Evolutionary conservation across 805 yeast species (phyloP), one percentile per base, ranked within the genome.

Genomic region (Isabelozyma heimii): DNA sequence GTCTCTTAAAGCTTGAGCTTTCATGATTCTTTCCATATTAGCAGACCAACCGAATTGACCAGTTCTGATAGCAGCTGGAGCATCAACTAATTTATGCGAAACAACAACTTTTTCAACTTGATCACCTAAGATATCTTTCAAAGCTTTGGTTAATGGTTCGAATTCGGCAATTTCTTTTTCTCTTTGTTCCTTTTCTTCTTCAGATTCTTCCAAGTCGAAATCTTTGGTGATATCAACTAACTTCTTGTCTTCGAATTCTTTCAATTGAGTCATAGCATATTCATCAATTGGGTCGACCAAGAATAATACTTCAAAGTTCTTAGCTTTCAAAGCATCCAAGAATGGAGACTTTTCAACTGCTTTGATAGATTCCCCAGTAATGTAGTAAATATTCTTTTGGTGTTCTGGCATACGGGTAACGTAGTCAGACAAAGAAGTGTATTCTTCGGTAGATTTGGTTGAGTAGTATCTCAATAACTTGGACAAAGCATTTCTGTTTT

Each of bases 41-140:
- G 99, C 99, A 61, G 99, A 94, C 99, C 99, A 94, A 75, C 99
- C 99, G 75, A 94, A 94, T 82, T 94, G 98, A 62, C 97, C 98
- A 62, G 99, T 94, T 85, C 99, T 91, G 73, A 94, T 94, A 63
- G 99, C 99, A 74, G 99, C 99, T 75, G 99, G 99, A 51, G 98
- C 91, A 69, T 91, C 97, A 65, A 91, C 90, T 70, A 94, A 84
- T 79, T 90, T 91, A 81, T 92, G 95, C 58, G 98, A 91, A 58
- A 94, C 97, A 70, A 91, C 91, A 76, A 95, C 99, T 83, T 94
- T 94, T 83, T 94, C 99, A 66, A 94, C 98, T 80, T 89, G 92
- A 66, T 94, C 99, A 70, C 98, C 99, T 66, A 94, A 85, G 70
- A 94, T 81, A 72, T 91, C 97, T 85, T 94, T 94, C 78, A 94